A percentile compares a stretch with the other conserved stretches of the same genome.
These are phyloP conservation scores for Inga oerstediana DNA, from an alignment of 306 rosid genomes.

Conservation along the genomic window DNA sequence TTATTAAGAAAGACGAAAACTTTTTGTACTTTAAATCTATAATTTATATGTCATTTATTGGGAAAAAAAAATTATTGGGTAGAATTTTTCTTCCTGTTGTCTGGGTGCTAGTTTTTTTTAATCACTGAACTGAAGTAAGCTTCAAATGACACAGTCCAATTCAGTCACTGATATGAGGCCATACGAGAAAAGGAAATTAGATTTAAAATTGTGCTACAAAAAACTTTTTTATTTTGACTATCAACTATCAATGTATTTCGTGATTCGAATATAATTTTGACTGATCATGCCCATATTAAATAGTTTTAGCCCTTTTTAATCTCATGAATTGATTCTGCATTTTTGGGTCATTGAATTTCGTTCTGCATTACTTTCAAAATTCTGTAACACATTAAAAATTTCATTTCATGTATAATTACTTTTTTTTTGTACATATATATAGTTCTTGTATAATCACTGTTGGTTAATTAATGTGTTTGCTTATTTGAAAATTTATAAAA, in stretches of 20 bases:
- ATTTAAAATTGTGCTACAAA: not conserved
- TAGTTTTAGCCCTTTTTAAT: not conserved
- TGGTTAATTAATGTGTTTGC: not conserved
- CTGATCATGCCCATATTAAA: not conserved
- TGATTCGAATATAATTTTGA: not conserved
- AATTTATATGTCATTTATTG: no score
- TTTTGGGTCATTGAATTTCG: not conserved
- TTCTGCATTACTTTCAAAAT: not conserved
- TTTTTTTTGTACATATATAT: no score
- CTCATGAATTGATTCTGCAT: not conserved
- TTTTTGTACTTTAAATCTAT: fast-evolving
- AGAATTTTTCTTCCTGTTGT: no score
- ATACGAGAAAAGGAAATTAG: not conserved
- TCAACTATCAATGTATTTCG: not conserved
- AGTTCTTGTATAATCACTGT: not conserved
- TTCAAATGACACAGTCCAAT: no score
- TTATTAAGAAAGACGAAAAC: no score
- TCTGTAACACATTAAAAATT: no score
- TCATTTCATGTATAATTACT: no score
- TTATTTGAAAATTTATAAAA: not conserved
- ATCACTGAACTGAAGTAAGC: no score
- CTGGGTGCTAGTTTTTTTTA: no score
- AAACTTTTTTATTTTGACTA: not conserved
- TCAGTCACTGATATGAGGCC: no score
- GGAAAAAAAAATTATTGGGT: no score